A percentile compares a stretch with the other conserved stretches of the same genome.
These are phyloP conservation scores for Russula olivacea DNA, from an alignment of 768 basidiomycete species.

Conservation along the genomic window DNA sequence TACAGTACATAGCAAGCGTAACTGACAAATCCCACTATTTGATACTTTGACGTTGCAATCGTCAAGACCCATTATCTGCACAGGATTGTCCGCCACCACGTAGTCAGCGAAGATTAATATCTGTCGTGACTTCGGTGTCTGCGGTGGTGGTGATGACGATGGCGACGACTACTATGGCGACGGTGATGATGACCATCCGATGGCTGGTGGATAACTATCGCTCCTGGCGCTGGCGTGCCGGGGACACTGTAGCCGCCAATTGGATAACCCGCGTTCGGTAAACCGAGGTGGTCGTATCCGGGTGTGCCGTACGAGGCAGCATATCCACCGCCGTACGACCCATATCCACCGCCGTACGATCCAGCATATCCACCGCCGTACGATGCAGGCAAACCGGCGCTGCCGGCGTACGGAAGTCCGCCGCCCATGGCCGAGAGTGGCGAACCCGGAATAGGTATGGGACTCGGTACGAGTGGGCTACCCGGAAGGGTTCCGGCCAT, in stretches of 20 bases:
- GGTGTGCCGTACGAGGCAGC: neutral
- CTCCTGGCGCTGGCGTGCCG: neutral
- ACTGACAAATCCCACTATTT: neutral
- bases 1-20: neutral
- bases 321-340: conserved; percentile 14
- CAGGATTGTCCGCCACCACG: neutral
- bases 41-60: neutral
- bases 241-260: neutral
- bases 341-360: too few species aligned
- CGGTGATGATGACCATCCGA: neutral
- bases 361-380: conserved; percentile 12
- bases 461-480: neutral
- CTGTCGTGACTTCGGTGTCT: conserved; percentile 22
- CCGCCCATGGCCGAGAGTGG: neutral
- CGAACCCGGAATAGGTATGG: conserved; percentile 11
- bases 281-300: conserved; percentile 6
- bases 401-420: neutral
- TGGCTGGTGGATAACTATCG: conserved; percentile 1
- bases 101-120: neutral
- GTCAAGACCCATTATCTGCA: neutral
- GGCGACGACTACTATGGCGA: neutral
- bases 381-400: conserved; percentile 1
- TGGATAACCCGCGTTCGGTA: neutral
- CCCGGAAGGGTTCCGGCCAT: neutral
- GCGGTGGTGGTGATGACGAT: conserved; percentile 11